These are phyloP conservation scores for Ophioceras dolichostomum DNA, from an alignment of 2,329 filamentous ascomycete genomes.

Conservation along the genomic window DNA sequence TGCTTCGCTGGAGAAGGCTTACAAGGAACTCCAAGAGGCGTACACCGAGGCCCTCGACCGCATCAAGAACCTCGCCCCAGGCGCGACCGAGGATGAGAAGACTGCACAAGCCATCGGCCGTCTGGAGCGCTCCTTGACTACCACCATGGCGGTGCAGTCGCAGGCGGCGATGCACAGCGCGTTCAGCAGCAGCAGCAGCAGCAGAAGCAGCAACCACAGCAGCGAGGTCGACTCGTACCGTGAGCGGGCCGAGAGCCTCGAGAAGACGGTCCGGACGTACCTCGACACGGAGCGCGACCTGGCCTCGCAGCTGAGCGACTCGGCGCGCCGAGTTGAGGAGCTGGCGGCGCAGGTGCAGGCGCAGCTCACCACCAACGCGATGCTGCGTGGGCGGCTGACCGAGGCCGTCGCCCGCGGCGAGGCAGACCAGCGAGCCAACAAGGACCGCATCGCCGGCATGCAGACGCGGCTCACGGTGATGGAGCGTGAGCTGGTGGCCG, in stretches of 20 bases:
- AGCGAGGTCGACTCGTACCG: slow-evolving; percentile 27
- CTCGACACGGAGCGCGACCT: slow-evolving; percentile 51
- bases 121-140: slow-evolving; percentile 53
- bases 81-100: slow-evolving; percentile 38
- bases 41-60: slow-evolving; percentile 55
- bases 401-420: slow-evolving; percentile 77
- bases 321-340: slow-evolving; percentile 61
- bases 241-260: slow-evolving; percentile 46
- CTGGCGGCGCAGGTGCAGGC: slow-evolving; percentile 67
- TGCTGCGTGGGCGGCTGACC: slow-evolving; percentile 62
- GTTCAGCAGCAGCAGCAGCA: too few relatives aligned
- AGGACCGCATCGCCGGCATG: slow-evolving; percentile 69
- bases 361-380: slow-evolving; percentile 68
- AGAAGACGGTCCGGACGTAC: slow-evolving; percentile 40
- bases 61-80: slow-evolving; percentile 50
- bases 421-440: slow-evolving; percentile 67
- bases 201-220: not conserved
- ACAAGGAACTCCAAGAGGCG: slow-evolving; percentile 60
- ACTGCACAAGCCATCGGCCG: slow-evolving; percentile 50
- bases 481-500: slow-evolving; percentile 72
- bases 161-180: slow-evolving; percentile 36
- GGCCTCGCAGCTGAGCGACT: slow-evolving; percentile 57
- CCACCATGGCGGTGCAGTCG: too few relatives aligned
- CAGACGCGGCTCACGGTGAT: slow-evolving; percentile 69
- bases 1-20: slow-evolving; percentile 60